phyloP scores from a whole-genome alignment of 768 basidiomycete species.

The Mycena epipterygia region DNA sequence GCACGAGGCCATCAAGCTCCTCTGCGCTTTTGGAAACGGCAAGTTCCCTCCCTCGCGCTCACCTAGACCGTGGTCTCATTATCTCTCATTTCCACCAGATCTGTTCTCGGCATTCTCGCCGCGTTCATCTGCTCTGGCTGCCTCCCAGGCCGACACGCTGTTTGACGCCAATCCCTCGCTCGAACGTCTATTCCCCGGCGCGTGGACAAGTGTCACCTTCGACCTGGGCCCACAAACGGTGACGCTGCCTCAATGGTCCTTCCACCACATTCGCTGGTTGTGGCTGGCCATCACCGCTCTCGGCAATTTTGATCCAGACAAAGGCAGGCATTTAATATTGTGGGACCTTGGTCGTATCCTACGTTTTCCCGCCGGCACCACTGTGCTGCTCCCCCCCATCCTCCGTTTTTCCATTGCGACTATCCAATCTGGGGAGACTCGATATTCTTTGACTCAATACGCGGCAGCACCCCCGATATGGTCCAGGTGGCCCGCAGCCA shows the following conservation, averaged over 20 bases:
- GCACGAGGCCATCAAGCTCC: background rate
- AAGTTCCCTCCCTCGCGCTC: background rate
- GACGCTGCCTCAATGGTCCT: background rate
- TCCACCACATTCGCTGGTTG: background rate
- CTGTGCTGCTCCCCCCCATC: background rate
- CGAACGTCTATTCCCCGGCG: background rate
- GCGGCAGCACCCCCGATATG: background rate
- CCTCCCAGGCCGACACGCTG: background rate
- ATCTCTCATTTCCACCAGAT: background rate
- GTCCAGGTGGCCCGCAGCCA: background rate
- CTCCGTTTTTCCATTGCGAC: background rate
- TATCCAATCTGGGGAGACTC: background rate
- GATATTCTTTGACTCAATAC: background rate
- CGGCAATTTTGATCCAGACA: background rate
- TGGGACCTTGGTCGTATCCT: background rate
- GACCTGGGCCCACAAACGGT: background rate
- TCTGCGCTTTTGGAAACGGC: background rate
- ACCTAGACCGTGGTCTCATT: no score
- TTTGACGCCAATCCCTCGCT: background rate
- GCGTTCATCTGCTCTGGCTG: background rate
- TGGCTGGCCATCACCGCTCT: background rate
- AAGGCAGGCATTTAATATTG: background rate
- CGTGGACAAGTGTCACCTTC: background rate
- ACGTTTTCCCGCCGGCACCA: background rate
- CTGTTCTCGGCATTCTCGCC: background rate